phyloP scores from a whole-genome alignment of 2,329 filamentous ascomycete species.

The Drechmeria coniospora region DNA sequence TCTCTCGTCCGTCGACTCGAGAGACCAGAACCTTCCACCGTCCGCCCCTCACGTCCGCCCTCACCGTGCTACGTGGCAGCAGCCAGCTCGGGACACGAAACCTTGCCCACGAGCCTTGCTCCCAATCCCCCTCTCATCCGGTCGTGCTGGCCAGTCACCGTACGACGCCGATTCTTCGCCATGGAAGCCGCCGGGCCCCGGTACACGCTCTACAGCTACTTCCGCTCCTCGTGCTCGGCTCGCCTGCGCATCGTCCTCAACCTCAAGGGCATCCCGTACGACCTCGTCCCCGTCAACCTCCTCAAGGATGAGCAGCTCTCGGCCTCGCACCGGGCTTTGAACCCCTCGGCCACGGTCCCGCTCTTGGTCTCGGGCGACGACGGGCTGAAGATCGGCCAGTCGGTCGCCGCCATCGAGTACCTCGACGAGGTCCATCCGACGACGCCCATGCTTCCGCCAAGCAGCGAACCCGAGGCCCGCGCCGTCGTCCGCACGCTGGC shows the following conservation, averaged over 20 bases:
- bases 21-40: too few relatives aligned
- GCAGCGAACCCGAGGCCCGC: conserved; percentile 21
- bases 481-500: conserved; percentile 37
- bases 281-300: conserved; percentile 33
- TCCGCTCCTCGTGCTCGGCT: conserved; percentile 46
- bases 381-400: conserved; percentile 34
- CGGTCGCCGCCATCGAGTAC: conserved; percentile 44
- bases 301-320: conserved; percentile 35
- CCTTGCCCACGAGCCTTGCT: too few relatives aligned
- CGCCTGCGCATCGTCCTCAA: conserved; percentile 44
- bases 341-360: conserved; percentile 40
- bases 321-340: conserved; percentile 27
- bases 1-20: too few relatives aligned
- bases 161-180: neutral
- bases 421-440: conserved; percentile 38
- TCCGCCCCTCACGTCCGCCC: too few relatives aligned
- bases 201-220: conserved; percentile 41
- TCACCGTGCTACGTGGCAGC: too few relatives aligned
- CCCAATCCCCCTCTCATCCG: neutral
- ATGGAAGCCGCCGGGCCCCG: conserved; percentile 5
- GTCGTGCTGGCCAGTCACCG: neutral
- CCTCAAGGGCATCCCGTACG: conserved; percentile 35
- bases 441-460: conserved; percentile 32
- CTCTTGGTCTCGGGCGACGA: conserved; percentile 27
- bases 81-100: too few relatives aligned